These are phyloP conservation scores for Psilocybe cyanescens DNA, from an alignment of 768 basidiomycete genomes.

Conservation along the genomic window DNA sequence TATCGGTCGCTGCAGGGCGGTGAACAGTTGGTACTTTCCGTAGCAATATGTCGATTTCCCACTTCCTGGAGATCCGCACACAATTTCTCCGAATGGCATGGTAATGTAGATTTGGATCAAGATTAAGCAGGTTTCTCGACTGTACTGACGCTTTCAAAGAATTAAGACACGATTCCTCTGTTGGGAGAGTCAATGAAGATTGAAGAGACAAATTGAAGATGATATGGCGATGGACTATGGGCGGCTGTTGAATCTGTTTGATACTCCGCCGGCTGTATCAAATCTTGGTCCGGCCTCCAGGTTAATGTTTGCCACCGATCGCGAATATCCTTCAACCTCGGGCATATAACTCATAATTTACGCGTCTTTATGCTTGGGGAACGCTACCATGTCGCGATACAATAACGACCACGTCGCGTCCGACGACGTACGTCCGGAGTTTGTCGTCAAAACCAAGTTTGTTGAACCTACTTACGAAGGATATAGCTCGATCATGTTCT, in stretches of 20 bases:
- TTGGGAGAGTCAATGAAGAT: too few species aligned
- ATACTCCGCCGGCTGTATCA: too few species aligned
- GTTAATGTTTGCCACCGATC: too few species aligned
- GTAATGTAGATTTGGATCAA: background rate
- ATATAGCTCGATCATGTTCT: conserved; percentile 20
- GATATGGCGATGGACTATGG: too few species aligned
- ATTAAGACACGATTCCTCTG: background rate
- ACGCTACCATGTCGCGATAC: background rate
- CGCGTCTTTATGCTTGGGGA: background rate
- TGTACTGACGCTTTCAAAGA: background rate
- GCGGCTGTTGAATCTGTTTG: too few species aligned
- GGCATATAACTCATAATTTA: background rate
- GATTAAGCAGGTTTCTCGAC: background rate
- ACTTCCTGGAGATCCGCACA: conserved; percentile 84
- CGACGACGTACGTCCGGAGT: conserved; percentile 32
- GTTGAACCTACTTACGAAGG: background rate
- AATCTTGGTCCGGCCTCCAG: too few species aligned
- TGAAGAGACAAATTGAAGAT: too few species aligned
- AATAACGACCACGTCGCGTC: conserved; percentile 30
- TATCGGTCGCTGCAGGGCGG: conserved; percentile 84
- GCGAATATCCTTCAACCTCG: too few species aligned
- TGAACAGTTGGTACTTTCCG: conserved; percentile 88
- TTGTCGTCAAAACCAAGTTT: background rate
- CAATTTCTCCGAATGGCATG: conserved; percentile 90
- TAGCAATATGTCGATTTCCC: conserved; percentile 91